A percentile compares a stretch with the other conserved stretches of the same genome.
phyloP scores from a whole-genome alignment of 2,329 filamentous ascomycete species.

The Alternaria sp. region DNA sequence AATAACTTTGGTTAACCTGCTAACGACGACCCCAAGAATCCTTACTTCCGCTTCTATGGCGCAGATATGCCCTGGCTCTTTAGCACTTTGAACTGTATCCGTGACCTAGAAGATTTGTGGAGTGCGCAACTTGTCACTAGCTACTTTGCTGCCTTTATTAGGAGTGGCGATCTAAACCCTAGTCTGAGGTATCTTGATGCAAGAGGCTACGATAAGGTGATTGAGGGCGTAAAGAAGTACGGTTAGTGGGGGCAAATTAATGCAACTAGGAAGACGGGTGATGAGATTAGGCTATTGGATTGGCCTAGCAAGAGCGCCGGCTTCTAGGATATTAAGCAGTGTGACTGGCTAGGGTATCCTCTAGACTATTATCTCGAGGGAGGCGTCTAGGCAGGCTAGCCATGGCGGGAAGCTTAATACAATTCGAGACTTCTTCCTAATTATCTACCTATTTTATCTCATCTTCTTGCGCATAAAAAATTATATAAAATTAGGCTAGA shows the following conservation, averaged over 20 bases:
- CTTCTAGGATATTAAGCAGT: slow-evolving; percentile 63
- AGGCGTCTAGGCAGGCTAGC: slow-evolving; percentile 19
- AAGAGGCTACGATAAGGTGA: slow-evolving; percentile 57
- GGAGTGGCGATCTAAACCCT: slow-evolving; percentile 62
- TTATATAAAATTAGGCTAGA: too few relatives aligned
- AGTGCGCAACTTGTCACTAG: slow-evolving; percentile 57
- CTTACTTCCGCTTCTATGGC: slow-evolving; percentile 67
- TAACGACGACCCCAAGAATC: slow-evolving; percentile 60
- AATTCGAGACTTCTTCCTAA: too few relatives aligned
- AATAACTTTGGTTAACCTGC: slow-evolving; percentile 61
- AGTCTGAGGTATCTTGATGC: slow-evolving; percentile 56
- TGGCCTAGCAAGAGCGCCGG: slow-evolving; percentile 55
- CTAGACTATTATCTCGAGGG: slow-evolving; percentile 47
- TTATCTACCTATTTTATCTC: not conserved
- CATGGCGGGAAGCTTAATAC: too few relatives aligned
- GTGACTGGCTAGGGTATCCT: slow-evolving; percentile 50
- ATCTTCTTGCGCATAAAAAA: too few relatives aligned
- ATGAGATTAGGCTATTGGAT: slow-evolving; percentile 56
- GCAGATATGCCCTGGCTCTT: slow-evolving; percentile 63
- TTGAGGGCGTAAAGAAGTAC: slow-evolving; percentile 53
- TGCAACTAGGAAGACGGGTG: slow-evolving; percentile 44
- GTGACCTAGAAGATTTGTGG: slow-evolving; percentile 61
- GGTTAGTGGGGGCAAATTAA: slow-evolving; percentile 47
- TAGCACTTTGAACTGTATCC: slow-evolving; percentile 59
- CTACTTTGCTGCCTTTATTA: slow-evolving; percentile 63